Percentiles rank a stretch among this genome's conserved stretches.
Evolutionary conservation across 1,284 basidiomycete genomes (phyloP).

Genomic region (Leccinum laetum): DNA sequence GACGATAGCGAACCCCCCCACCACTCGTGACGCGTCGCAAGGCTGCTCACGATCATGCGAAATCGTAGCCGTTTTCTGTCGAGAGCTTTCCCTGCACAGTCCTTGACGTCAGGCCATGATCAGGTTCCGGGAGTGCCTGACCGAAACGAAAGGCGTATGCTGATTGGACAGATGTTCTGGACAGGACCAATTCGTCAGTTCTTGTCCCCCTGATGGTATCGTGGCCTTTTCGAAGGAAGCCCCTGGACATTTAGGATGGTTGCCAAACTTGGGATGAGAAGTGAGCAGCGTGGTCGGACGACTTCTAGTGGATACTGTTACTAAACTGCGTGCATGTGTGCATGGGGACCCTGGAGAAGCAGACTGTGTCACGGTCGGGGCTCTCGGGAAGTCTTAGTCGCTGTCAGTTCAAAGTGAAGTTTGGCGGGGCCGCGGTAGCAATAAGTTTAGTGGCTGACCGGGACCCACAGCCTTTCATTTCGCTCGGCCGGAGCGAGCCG

Average conservation of each 20-base stretch:
- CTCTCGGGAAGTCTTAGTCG: background rate
- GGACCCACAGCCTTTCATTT: slow-evolving; percentile 4
- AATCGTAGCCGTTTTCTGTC: slow-evolving; percentile 15
- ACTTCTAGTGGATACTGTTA: background rate
- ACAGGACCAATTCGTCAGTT: background rate
- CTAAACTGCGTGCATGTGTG: background rate
- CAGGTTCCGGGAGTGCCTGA: background rate
- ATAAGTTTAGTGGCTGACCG: slow-evolving; percentile 8
- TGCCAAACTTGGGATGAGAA: background rate
- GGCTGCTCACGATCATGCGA: background rate
- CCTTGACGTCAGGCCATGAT: slow-evolving; percentile 26
- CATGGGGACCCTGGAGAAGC: background rate
- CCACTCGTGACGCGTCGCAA: background rate
- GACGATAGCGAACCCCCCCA: slow-evolving; percentile 13
- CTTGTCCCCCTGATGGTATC: background rate
- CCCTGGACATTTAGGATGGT: background rate
- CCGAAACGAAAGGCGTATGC: background rate
- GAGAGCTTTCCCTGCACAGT: slow-evolving; percentile 20
- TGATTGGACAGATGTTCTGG: background rate
- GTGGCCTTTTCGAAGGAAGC: background rate
- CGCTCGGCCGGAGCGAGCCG: slow-evolving; percentile 14
- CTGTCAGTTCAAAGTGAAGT: background rate
- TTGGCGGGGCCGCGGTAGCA: slow-evolving; percentile 16
- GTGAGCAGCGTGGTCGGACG: background rate
- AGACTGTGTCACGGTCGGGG: background rate